phyloP scores from a whole-genome alignment of 306 rosid genomes.

The Geum urbanum region DNA sequence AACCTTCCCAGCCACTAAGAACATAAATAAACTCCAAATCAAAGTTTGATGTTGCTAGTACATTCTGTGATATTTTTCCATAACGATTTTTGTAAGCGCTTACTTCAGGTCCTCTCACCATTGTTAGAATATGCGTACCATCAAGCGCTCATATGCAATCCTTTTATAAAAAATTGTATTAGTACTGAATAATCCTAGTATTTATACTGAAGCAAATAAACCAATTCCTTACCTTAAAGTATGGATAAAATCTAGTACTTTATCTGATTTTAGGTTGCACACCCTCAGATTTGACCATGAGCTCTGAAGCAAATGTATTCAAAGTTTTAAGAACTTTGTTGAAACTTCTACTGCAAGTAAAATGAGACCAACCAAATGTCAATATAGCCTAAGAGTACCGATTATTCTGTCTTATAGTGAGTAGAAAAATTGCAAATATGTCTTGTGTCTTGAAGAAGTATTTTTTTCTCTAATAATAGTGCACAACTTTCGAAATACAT shows the following conservation, averaged over 20 bases:
- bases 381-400: neutral
- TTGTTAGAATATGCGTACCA: too few species aligned
- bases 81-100: neutral
- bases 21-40: neutral
- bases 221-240: neutral
- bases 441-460: neutral
- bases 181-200: too few species aligned
- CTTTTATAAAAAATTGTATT: too few species aligned
- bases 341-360: neutral
- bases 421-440: neutral
- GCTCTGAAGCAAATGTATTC: neutral
- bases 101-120: neutral
- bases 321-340: neutral
- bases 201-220: neutral
- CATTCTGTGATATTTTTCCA: neutral
- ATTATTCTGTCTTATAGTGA: neutral
- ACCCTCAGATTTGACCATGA: neutral
- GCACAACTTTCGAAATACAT: neutral
- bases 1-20: neutral
- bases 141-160: too few species aligned
- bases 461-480: neutral
- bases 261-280: neutral
- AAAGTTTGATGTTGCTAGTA: neutral
- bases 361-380: neutral
- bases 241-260: neutral